These are phyloP conservation scores for Medicago lupulina DNA, from an alignment of 306 rosid species.

Conservation along the genomic window DNA sequence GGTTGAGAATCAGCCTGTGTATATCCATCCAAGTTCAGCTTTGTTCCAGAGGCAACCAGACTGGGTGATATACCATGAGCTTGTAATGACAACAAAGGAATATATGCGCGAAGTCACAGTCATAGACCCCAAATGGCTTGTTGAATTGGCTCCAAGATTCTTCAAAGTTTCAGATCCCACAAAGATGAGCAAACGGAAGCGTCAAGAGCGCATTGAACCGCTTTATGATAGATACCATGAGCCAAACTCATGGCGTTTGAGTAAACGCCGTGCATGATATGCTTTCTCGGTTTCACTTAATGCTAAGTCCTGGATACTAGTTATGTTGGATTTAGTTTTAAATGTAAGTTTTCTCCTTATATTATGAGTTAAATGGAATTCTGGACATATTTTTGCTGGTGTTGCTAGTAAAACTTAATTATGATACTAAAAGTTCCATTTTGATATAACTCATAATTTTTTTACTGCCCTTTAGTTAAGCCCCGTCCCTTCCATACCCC, in stretches of 20 bases:
- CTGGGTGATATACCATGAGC: slow-evolving; percentile 94
- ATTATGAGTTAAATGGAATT: slow-evolving; percentile 9
- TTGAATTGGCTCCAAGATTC: slow-evolving; percentile 84
- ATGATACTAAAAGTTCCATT: not conserved
- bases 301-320: slow-evolving; percentile 17
- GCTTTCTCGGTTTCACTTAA: slow-evolving; percentile 26
- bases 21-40: slow-evolving; percentile 47
- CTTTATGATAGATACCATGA: slow-evolving; percentile 89
- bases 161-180: slow-evolving; percentile 84
- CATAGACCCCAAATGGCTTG: slow-evolving; percentile 89
- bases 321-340: slow-evolving; percentile 21
- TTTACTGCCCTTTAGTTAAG: not conserved
- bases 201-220: slow-evolving; percentile 83
- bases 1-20: slow-evolving; percentile 85
- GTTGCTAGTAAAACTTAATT: not conserved
- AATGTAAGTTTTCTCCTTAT: slow-evolving; percentile 31
- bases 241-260: slow-evolving; percentile 94
- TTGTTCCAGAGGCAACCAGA: slow-evolving; percentile 74
- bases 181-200: slow-evolving; percentile 82
- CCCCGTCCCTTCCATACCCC: not conserved
- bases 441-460: not conserved
- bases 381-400: not conserved
- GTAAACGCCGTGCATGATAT: slow-evolving; percentile 79
- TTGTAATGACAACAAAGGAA: slow-evolving; percentile 89
- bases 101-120: slow-evolving; percentile 89